Base-by-base conservation (phyloP, 208 protist genomes). In the Trypanosoma conorhini region DNA sequence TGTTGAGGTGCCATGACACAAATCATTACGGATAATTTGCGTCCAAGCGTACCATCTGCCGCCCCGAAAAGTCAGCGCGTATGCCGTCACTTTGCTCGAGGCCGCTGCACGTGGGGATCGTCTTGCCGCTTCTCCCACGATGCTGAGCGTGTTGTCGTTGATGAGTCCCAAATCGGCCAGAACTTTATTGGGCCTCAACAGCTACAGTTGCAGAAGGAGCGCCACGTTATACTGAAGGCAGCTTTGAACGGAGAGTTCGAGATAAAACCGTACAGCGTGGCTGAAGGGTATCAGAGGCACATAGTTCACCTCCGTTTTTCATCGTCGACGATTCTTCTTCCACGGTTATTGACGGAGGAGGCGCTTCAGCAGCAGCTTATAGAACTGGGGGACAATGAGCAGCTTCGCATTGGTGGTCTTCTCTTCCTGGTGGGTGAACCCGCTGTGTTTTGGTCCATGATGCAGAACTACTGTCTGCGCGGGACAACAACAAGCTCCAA, bases 101-200 rank as follows among this genome's bases (percentile, higher is more conserved):
- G 79, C 10, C 79, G 79, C 22, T 84, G 79, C 56, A 84, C 79
- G 17, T 84, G 79, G 79, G 79, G 79, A 40, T 52, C 66, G 22
- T 73, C 72, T 1, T 84, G 79, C 62, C 67, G 79, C 30, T 84
- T 84, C 38, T 84, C 69, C 8, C 79, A 84, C 46, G 76, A 80
- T 31, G 69, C 72, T 1, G 62, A 73, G 15, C 62, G 68, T 8
- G 24, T 65, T 28, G 22, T 70, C 17, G 35, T 58, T 26, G 68
- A 76, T 61, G 68, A 80, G 40, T 3, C 54, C 40, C 61, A 62
- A 22, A 35, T 64, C 1, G 70, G 66, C 31, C 59, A 52, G 26
- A 30, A 56, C 1, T 73, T 65, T 19, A 73, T 76, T 63, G 70
- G 70, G 13, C 33, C 56, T 42, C 76, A 80, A 38, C 76, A 80